These are phyloP conservation scores for Viridothelium virens DNA, from an alignment of 495 filamentous ascomycete species.

Conservation along the genomic window DNA sequence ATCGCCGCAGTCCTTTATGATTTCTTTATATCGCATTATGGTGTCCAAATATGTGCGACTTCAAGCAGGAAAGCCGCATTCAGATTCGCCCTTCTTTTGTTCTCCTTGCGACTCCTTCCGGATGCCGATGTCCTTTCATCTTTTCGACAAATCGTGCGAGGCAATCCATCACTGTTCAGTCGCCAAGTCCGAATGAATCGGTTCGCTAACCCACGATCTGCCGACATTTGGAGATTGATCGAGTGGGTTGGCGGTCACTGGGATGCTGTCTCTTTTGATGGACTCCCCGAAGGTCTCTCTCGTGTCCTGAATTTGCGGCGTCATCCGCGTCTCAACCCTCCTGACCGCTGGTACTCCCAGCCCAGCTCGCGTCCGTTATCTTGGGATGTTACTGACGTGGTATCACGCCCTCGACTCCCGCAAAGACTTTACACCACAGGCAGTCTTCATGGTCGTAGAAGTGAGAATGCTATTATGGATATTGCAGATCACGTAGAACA, in stretches of 20 bases:
- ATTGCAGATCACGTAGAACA: slow-evolving; percentile 3
- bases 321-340: background rate
- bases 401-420: background rate
- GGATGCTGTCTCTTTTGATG: background rate
- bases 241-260: slow-evolving; percentile 5
- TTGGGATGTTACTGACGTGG: background rate
- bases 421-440: background rate
- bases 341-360: background rate
- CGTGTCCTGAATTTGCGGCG: background rate
- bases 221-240: background rate
- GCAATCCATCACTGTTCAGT: background rate
- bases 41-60: background rate
- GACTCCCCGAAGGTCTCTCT: background rate
- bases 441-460: background rate
- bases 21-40: background rate
- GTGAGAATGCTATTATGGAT: background rate
- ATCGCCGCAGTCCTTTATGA: background rate
- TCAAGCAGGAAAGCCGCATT: slow-evolving; percentile 3
- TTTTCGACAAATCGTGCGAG: slow-evolving; percentile 4
- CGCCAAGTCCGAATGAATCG: background rate
- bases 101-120: background rate
- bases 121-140: background rate
- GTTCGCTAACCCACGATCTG: background rate
- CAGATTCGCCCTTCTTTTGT: background rate
- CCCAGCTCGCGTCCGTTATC: background rate